These are phyloP conservation scores for Candida awuae DNA, from an alignment of 805 yeast genomes.

Conservation along the genomic window DNA sequence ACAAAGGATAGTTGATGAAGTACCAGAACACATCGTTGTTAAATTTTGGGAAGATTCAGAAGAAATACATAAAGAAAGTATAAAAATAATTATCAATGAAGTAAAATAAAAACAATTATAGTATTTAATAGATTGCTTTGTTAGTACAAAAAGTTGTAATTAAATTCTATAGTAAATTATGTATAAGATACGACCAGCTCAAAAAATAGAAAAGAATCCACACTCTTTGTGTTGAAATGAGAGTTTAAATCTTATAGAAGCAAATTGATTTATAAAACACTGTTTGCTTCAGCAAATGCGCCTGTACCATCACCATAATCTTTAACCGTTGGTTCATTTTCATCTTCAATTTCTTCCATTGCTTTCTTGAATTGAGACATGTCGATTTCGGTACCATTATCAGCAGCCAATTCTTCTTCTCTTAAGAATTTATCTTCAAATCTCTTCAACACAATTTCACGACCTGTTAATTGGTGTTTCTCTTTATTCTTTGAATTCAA, in stretches of 20 bases:
- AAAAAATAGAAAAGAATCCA: slow-evolving; percentile 15
- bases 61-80: slow-evolving; percentile 33
- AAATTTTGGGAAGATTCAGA: slow-evolving; percentile 37
- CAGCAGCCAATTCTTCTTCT: slow-evolving; percentile 42
- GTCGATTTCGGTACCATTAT: slow-evolving; percentile 46
- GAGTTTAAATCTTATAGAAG: too few relatives aligned
- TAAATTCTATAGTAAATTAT: background rate
- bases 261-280: too few relatives aligned
- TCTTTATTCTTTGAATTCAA: slow-evolving; percentile 27
- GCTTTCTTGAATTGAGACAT: slow-evolving; percentile 48
- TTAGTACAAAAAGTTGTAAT: background rate
- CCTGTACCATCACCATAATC: slow-evolving; percentile 66
- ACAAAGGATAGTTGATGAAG: slow-evolving; percentile 31
- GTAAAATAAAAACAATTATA: background rate
- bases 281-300: slow-evolving; percentile 30
- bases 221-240: slow-evolving; percentile 13
- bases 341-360: slow-evolving; percentile 47
- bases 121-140: background rate
- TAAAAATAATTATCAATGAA: slow-evolving; percentile 12
- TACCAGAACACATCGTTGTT: slow-evolving; percentile 34
- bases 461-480: slow-evolving; percentile 44
- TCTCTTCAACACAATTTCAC: slow-evolving; percentile 57
- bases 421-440: slow-evolving; percentile 47
- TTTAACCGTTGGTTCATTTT: slow-evolving; percentile 41
- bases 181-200: too few relatives aligned